These are phyloP conservation scores for Rheum nobile DNA, from an alignment of 148 eudicot genomes.

Conservation along the genomic window DNA sequence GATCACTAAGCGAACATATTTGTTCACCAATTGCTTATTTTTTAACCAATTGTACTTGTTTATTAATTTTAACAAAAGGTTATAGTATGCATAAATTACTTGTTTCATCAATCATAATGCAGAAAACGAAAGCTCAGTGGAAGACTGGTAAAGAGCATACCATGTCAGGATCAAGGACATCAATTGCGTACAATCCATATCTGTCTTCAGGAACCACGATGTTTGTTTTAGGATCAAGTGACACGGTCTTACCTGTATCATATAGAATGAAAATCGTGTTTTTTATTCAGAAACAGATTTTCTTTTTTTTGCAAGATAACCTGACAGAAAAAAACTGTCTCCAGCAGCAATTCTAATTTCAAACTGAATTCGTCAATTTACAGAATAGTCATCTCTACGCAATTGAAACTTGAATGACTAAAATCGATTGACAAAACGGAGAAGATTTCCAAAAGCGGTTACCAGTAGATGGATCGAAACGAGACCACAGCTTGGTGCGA, in stretches of 20 bases:
- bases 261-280: not conserved
- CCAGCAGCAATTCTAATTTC: not conserved
- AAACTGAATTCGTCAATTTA: not conserved
- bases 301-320: not conserved
- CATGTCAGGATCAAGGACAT: constrained; percentile 85
- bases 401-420: not conserved
- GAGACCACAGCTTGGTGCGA: constrained; percentile 77
- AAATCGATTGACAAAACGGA: not conserved
- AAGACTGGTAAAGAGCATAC: constrained; percentile 23
- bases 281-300: not conserved
- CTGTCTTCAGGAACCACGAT: constrained; percentile 79
- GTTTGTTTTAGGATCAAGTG: constrained; percentile 51
- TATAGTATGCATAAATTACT: not conserved
- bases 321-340: not conserved
- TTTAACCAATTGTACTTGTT: not conserved
- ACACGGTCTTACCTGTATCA: constrained; percentile 59
- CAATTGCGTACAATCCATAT: constrained; percentile 87
- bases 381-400: not conserved
- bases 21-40: not conserved
- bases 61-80: not conserved
- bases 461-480: constrained; percentile 74
- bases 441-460: not conserved
- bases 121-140: not conserved
- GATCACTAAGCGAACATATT: not conserved
- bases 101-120: not conserved